These are phyloP conservation scores for Aureobasidium sp. DNA, from an alignment of 2,329 filamentous ascomycete species.

Conservation along the genomic window DNA sequence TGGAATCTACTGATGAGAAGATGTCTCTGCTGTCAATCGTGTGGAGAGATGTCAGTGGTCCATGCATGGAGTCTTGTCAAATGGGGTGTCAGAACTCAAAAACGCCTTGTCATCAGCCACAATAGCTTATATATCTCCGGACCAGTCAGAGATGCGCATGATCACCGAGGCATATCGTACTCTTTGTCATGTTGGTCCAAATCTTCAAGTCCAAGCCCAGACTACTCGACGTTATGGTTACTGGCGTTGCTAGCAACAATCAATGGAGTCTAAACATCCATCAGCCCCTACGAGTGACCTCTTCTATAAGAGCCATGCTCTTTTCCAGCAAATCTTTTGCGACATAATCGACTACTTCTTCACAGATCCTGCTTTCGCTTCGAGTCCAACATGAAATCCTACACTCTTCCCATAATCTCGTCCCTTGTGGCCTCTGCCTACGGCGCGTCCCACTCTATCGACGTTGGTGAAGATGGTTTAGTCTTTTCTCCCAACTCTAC, in stretches of 20 bases:
- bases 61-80: not conserved
- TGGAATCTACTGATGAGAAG: too few relatives aligned
- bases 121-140: not conserved
- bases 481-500: constrained; percentile 19
- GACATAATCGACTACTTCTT: too few relatives aligned
- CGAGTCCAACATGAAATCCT: not conserved
- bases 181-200: not conserved
- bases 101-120: constrained; percentile 11
- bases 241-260: not conserved
- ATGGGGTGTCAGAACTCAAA: not conserved
- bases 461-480: constrained; percentile 19
- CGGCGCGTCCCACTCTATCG: constrained; percentile 1
- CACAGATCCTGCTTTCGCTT: too few relatives aligned
- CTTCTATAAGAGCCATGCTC: not conserved
- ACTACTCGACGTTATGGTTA: not conserved
- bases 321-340: too few relatives aligned
- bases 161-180: not conserved
- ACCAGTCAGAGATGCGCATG: not conserved
- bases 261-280: too few relatives aligned
- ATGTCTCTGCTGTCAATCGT: too few relatives aligned
- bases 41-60: too few relatives aligned
- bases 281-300: too few relatives aligned
- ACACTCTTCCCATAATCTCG: not conserved
- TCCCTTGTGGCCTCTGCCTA: not conserved
- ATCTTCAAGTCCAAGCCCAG: not conserved